Evolutionary conservation across 2,329 filamentous ascomycete species (phyloP).

Genomic region (Pezicula rhizophila): DNA sequence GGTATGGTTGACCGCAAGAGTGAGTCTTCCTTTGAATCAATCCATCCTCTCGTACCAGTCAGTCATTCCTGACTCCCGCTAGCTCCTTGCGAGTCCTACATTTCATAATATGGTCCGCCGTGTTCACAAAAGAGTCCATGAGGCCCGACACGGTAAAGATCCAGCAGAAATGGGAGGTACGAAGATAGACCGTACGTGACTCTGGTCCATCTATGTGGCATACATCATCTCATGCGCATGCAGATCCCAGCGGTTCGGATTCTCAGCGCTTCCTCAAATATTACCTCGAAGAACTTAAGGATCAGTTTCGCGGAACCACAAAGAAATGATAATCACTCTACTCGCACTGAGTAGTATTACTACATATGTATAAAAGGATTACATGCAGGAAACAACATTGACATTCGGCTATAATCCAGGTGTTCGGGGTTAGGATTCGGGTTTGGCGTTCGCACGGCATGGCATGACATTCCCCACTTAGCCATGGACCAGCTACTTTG

Average conservation of each 20-base stretch:
- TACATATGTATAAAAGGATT: too few species aligned
- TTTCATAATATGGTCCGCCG: conserved; percentile 48
- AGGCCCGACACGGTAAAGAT: conserved; percentile 39
- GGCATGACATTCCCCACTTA: too few species aligned
- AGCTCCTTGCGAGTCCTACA: conserved; percentile 46
- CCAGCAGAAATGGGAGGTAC: conserved; percentile 41
- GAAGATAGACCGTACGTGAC: conserved; percentile 34
- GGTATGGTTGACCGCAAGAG: conserved; percentile 22
- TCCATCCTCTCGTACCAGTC: neutral
- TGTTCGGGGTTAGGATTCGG: too few species aligned
- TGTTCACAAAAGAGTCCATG: conserved; percentile 34
- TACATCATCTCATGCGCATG: conserved; percentile 1
- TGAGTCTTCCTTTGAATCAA: conserved; percentile 7
- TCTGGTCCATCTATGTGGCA: neutral
- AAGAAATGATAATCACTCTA: conserved; percentile 16
- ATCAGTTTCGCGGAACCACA: conserved; percentile 32
- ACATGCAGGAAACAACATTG: too few species aligned
- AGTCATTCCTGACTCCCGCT: conserved; percentile 5
- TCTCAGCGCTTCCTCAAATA: conserved; percentile 36
- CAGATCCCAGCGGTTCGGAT: conserved; percentile 10
- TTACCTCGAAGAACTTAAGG: conserved; percentile 47
- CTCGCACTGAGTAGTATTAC: neutral
- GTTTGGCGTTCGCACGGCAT: too few species aligned
- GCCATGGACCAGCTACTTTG: too few species aligned
- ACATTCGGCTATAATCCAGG: too few species aligned